Evolutionary conservation across 2,329 filamentous ascomycete genomes (phyloP), one percentile per base, ranked within the genome.

Genomic region (Chrysosporium queenslandicum): DNA sequence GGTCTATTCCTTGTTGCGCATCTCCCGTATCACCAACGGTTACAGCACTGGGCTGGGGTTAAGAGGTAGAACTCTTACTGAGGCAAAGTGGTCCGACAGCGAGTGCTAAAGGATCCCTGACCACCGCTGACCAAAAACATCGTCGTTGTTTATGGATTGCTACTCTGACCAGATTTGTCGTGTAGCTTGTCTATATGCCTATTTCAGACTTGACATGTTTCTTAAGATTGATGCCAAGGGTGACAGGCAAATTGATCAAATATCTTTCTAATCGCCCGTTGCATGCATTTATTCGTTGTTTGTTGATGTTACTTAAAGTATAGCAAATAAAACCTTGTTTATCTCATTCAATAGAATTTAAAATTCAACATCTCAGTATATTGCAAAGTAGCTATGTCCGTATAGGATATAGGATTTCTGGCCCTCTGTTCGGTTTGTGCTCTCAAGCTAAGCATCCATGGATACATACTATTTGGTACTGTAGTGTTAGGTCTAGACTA

Each of bases 241-340:
- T 41, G 39, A 23, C 12, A 34, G 4, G n/a, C 37, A 45, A 45
- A 51, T 51, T 45, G 40, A 34, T 36, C 8, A 16, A 37, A 37
- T 45, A 51, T 25, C 21, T 34, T 43, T 42, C 36, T 27, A 34
- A 51, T 51, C 29, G 39, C 39, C n/a, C 25, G 12, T 42, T 45
- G 7, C 12, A 43, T 45, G 21, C 40, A 34, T 51, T 25, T 45
- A 18, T 34, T 51, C 16, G 3, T 36, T 9, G n/a, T n/a, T 14
- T 40, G 48, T 51, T 43, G 32, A 51, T 51, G 39, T 25, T 16
- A 12, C 18, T 51, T 36, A 18, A 41, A n/a, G n/a, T 11, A 40
- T 40, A 49, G 36, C 36, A 41, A 30, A 49, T 30, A 25, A 47
- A 39, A 47, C 14, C n/a, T 27, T 43, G 5, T 27, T n/a, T 11